Evolutionary conservation across 768 basidiomycete species (phyloP), one percentile per base, ranked within the genome.

Genomic region (Amylocystis lapponica): DNA sequence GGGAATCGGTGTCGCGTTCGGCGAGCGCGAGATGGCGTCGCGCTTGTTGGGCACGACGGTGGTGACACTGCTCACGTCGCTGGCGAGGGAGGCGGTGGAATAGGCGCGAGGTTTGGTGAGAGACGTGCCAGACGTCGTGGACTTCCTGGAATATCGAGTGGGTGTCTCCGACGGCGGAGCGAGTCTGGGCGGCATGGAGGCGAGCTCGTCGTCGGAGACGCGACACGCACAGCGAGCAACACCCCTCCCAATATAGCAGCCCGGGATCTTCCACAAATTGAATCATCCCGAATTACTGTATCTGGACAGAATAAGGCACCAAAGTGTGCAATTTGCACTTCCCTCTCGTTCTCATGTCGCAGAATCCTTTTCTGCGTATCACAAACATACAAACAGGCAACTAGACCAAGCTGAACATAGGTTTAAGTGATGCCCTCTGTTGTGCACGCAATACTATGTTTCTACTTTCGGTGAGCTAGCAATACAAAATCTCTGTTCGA

Each of bases 1-100:
- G 11, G 76, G 73, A 30, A 74, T 58, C 9, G 77, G 72, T 1
- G 73, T 74, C 25, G 71, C 71, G 55, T 76, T 77, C n/a, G 71
- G 70, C 7, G 75, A 74, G 25, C 75, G 52, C 22, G 68, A 25
- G 48, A 42, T 17, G 47, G 39, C 36, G 10, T 43, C 47, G 40
- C 47, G 46, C 41, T 51, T 53, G 37, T 52, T 42, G 19, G 33
- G 65, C 45, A 47, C 72, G 39, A 79, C 64, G 9, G 77, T 80
- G 4, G 73, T 74, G 54, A 66, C 70, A 5, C 70, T 74, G 49
- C 76, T 78, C 41, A 61, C 50, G 41, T 64, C 58, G 43, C 72
- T 74, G 27, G 62, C 51, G 26, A 70, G 52, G 5, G 72, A 72
- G 32, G 73, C 74, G 50, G 66, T 75, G 14, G 78, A 81, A 46